Conservation (phyloP, 768 basidiomycete genomes). For the Pleurotus giganteus region DNA sequence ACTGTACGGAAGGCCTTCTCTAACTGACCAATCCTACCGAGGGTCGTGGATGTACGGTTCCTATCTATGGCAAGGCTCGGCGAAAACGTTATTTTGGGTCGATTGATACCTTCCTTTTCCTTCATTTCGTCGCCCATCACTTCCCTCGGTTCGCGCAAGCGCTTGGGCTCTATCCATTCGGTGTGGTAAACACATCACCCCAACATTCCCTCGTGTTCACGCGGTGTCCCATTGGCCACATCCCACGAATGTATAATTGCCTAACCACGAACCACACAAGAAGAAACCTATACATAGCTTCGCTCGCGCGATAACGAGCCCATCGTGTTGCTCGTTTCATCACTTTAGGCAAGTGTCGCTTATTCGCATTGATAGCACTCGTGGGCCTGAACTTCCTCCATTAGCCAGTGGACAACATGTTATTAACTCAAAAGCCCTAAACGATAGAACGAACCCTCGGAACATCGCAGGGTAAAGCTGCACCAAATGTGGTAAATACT, state of each 20-base stretch:
- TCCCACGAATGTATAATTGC: neutral
- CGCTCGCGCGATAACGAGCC: neutral
- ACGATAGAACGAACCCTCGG: neutral
- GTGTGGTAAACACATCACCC: neutral
- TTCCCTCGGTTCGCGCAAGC: neutral
- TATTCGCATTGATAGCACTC: neutral
- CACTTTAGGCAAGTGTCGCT: conserved; percentile 4
- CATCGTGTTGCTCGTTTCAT: conserved; percentile 3
- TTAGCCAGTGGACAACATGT: neutral
- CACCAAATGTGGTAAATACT: neutral
- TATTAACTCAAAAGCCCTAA: neutral
- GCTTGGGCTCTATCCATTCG: neutral
- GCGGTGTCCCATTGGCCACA: neutral
- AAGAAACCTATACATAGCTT: neutral
- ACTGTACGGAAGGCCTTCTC: neutral
- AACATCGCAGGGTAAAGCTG: neutral
- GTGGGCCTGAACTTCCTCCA: neutral
- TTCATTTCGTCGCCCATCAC: conserved; percentile 4
- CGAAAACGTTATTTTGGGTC: neutral
- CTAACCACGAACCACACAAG: neutral
- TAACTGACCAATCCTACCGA: conserved; percentile 3
- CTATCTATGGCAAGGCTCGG: conserved; percentile 5
- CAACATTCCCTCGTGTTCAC: neutral
- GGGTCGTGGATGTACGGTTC: neutral
- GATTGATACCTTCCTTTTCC: conserved; percentile 1